Base-by-base conservation (phyloP, 768 basidiomycete species). In the Cyathus striatus region DNA sequence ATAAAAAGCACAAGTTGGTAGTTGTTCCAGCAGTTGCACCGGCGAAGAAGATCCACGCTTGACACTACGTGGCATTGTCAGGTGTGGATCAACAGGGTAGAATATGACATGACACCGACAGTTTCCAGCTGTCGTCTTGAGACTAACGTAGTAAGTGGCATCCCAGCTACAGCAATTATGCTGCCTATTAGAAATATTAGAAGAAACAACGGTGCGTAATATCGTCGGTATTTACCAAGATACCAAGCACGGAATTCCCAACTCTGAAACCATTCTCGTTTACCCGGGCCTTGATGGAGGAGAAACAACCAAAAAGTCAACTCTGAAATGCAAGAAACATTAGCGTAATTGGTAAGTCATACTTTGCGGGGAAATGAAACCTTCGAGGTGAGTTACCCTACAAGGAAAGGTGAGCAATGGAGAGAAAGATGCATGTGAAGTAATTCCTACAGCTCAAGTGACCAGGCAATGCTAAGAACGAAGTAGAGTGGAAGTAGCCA, bases 291-390 rank as follows among this genome's bases (percentile, higher is more conserved):
- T 62, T 90, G 88, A 49, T 88, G 77, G 23, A 89, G 72, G 17
- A 91, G 73, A 59, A 90, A 91, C 22, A 90, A 55, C 89, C 89
- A 91, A 54, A 90, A 90, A 0, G 81, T 69, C 12, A 90, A 71
- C 57, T 89, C 87, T 88, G n/a, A n/a, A n/a, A 22, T 22, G 33
- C 40, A 27, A 43, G 41, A 35, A 17, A 20, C 17, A 35, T 10
- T 43, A 10, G 36, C 17, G 40, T 41, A n/a, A n/a, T n/a, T 23
- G 10, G 17, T 10, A 20, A 17, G 23, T n/a, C n/a, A 27, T 23
- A 22, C n/a, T n/a, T n/a, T n/a, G n/a, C n/a, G n/a, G n/a, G n/a
- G n/a, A n/a, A 25, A n/a, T n/a, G 17, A 4, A 51, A 80, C 86
- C 86, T 79, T 91, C 88, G 22, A 90, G 73, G 61, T 90, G 88